Evolutionary conservation across 768 basidiomycete genomes (phyloP).

Genomic region (Tulasnella sp.): DNA sequence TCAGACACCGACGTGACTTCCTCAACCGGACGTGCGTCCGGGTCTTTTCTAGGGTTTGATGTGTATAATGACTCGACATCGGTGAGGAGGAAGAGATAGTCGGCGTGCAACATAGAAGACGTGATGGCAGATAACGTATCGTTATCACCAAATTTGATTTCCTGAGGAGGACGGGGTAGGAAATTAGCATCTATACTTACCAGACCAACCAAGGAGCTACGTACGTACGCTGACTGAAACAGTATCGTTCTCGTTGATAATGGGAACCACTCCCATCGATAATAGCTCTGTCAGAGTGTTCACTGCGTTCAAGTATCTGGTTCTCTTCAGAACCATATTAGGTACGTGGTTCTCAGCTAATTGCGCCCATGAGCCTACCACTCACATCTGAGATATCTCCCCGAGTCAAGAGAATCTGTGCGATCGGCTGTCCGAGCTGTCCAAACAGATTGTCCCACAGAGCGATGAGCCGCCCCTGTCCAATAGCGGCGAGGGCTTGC

Average conservation of each 20-base stretch:
- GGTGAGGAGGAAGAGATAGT: constrained; percentile 91
- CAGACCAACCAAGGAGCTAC: background rate
- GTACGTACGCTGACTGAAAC: constrained; percentile 85
- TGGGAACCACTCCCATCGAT: constrained; percentile 90
- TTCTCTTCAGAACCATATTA: constrained; percentile 50
- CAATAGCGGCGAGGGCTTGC: constrained; percentile 94
- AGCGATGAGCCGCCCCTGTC: constrained; percentile 91
- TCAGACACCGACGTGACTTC: constrained; percentile 72
- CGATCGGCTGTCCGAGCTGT: constrained; percentile 88
- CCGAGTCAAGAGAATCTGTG: constrained; percentile 86
- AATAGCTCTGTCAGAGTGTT: constrained; percentile 90
- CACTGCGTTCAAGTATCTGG: constrained; percentile 90
- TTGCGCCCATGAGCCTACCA: constrained; percentile 19
- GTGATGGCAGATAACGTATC: constrained; percentile 97
- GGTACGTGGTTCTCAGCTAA: constrained; percentile 3
- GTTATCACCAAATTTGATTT: constrained; percentile 99
- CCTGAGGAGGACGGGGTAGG: constrained; percentile 38
- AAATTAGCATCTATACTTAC: background rate
- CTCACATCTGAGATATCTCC: constrained; percentile 94
- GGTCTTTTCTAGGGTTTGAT: constrained; percentile 87
- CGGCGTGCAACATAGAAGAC: constrained; percentile 93
- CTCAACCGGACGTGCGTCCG: constrained; percentile 66
- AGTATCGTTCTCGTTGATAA: constrained; percentile 99
- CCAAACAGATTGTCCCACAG: constrained; percentile 96
- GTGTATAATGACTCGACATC: constrained; percentile 96